Base-by-base conservation (phyloP, 2,329 filamentous ascomycete species). In the Phaeophleospora eucalypticola region DNA sequence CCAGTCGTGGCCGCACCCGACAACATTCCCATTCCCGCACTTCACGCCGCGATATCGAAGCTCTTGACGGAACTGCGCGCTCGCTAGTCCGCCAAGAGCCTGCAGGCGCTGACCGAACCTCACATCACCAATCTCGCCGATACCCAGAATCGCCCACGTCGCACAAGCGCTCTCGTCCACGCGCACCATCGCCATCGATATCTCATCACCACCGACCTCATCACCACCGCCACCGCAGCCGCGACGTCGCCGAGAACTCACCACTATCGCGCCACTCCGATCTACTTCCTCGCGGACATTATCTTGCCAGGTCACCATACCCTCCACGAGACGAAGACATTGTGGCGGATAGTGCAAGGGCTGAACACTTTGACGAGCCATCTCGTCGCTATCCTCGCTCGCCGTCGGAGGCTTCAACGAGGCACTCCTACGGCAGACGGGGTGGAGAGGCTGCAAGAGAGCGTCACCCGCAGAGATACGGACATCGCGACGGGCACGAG, bases 301-400 rank as follows among this genome's bases (percentile, higher is more conserved):
- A 63, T 46, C 60, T 65, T 42, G 59, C 57, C 18, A 55, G 55
- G 49, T 66, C 68, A 15, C 66, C 67, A 43, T 50, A 53, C 51
- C 48, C 53, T 47, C 51, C 53, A 41, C 52, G 33, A 29, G 43
- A 45, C 42, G 49, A 48, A 40, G 52, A 55, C 47, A 59, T 34
- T 20, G 48, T 58, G 56, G 56, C 54, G 44, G 41, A 46, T 19
- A 49, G 47, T 35, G 49, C 53, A 12, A 19, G 35, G 12, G 37
- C 16, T 34, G 29, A 41, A 36, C 64, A 66, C 48, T 57, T 61
- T 19, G 68, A 69, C 55, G 58, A 68, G 20, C 62, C 62, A 27
- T 47, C 63, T 10, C 54, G 58, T 45, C 69, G 66, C 34, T 68
- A 65, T 38, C 69, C 68, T 46, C 54, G 60, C 40, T 73, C 71